Conservation (phyloP, 306 rosid species). For the Rosa rugosa region DNA sequence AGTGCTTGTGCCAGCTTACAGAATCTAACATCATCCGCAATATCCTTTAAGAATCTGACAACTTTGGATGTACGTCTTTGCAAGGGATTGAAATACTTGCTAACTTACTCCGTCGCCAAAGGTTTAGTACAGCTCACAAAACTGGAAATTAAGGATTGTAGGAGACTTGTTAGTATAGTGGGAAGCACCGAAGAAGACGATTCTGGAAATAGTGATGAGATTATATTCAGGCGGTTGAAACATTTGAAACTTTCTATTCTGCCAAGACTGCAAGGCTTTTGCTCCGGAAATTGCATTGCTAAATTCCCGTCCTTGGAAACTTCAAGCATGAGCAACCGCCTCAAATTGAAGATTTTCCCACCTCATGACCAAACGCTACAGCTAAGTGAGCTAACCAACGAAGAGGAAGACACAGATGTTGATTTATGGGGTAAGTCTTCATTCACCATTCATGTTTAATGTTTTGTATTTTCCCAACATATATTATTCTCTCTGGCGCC, state of each 20-base stretch:
- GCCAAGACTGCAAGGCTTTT: not conserved
- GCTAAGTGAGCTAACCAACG: not conserved
- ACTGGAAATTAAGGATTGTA: not conserved
- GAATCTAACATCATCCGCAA: not conserved
- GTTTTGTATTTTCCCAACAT: no score
- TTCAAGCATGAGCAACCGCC: not conserved
- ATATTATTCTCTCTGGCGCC: no score
- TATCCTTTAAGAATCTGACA: not conserved
- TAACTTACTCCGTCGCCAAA: not conserved
- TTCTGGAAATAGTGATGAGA: not conserved
- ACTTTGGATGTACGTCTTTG: fast-evolving
- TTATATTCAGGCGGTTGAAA: not conserved
- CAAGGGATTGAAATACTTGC: not conserved
- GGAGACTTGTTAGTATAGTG: not conserved
- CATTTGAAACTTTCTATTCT: not conserved
- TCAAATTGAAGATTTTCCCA: not conserved
- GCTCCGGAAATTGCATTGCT: not conserved
- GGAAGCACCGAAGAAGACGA: not conserved
- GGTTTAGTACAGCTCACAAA: not conserved
- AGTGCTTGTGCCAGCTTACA: not conserved
- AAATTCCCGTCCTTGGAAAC: not conserved
- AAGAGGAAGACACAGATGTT: not conserved
- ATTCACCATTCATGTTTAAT: not conserved
- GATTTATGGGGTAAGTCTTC: not conserved
- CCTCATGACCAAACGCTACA: not conserved